Evolutionary conservation across 2,329 filamentous ascomycete genomes (phyloP).

Genomic region (Pseudogymnoascus sp.): DNA sequence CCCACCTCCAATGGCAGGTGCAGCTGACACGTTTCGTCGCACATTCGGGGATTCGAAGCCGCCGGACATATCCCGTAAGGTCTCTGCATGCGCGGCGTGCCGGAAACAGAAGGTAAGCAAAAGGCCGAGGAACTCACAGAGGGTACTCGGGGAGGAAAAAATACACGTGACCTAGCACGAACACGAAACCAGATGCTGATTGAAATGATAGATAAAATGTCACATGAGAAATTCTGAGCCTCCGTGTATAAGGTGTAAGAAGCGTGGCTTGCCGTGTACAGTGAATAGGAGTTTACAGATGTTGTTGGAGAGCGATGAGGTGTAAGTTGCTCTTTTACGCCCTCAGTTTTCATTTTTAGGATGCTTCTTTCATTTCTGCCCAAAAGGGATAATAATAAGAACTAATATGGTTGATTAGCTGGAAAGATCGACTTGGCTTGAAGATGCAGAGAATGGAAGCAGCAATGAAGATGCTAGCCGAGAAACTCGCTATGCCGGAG

Average conservation of each 20-base stretch:
- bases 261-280: constrained; percentile 32
- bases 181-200: neutral
- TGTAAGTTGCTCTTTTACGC: constrained; percentile 15
- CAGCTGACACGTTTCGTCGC: neutral
- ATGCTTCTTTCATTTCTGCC: neutral
- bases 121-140: neutral
- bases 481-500: constrained; percentile 14
- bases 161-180: neutral
- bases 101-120: constrained; percentile 29
- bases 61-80: constrained; percentile 29
- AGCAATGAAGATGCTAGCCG: constrained; percentile 25
- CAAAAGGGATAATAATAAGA: no score
- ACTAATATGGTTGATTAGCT: constrained; percentile 21
- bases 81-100: constrained; percentile 32
- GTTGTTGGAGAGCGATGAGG: constrained; percentile 32
- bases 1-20: neutral
- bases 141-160: neutral
- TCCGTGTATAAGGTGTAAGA: constrained; percentile 34
- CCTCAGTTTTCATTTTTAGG: neutral
- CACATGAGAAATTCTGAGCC: constrained; percentile 31
- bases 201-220: constrained; percentile 30
- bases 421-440: constrained; percentile 32
- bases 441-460: constrained; percentile 31
- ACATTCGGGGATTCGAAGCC: constrained; percentile 29
- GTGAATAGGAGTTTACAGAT: constrained; percentile 36